Evolutionary conservation across 2,329 filamentous ascomycete species (phyloP).

Genomic region (Parasarocladium wereldwijsianum): DNA sequence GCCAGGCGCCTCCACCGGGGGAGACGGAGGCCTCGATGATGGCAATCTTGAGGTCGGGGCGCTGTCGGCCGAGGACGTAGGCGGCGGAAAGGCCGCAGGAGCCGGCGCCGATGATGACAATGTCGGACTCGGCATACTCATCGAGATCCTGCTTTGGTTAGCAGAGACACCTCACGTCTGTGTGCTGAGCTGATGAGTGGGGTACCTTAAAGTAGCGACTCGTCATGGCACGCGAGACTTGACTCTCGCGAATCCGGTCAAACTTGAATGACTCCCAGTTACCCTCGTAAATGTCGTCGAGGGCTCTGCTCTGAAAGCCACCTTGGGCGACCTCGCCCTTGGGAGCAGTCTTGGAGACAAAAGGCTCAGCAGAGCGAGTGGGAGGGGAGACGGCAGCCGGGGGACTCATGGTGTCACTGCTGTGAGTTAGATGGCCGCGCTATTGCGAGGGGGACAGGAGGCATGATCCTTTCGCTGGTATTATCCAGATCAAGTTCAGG

Average conservation of each 20-base stretch:
- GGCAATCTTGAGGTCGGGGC: constrained; percentile 82
- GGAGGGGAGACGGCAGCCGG: constrained; percentile 51
- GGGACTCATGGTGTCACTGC: constrained; percentile 54
- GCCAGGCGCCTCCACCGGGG: constrained; percentile 80
- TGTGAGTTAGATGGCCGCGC: constrained; percentile 6
- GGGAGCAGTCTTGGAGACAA: constrained; percentile 21
- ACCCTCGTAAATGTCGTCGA: constrained; percentile 39
- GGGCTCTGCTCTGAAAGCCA: constrained; percentile 3
- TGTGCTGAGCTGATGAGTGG: not conserved
- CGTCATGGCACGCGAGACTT: constrained; percentile 88
- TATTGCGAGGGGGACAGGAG: constrained; percentile 31
- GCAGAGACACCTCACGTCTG: not conserved
- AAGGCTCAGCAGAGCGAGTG: constrained; percentile 32
- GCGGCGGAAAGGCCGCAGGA: constrained; percentile 77
- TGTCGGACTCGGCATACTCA: constrained; percentile 78
- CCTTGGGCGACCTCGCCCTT: constrained; percentile 16
- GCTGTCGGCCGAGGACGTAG: constrained; percentile 68
- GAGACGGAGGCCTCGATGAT: constrained; percentile 80
- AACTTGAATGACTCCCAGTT: constrained; percentile 78
- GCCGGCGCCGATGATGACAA: constrained; percentile 85
- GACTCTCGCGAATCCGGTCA: constrained; percentile 75
- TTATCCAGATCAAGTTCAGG: constrained; percentile 95
- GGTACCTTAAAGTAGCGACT: constrained; percentile 63
- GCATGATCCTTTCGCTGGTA: constrained; percentile 99
- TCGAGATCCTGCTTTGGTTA: constrained; percentile 47